These are phyloP conservation scores for Trichoderma virens DNA, from an alignment of 495 filamentous ascomycete species.

Conservation along the genomic window DNA sequence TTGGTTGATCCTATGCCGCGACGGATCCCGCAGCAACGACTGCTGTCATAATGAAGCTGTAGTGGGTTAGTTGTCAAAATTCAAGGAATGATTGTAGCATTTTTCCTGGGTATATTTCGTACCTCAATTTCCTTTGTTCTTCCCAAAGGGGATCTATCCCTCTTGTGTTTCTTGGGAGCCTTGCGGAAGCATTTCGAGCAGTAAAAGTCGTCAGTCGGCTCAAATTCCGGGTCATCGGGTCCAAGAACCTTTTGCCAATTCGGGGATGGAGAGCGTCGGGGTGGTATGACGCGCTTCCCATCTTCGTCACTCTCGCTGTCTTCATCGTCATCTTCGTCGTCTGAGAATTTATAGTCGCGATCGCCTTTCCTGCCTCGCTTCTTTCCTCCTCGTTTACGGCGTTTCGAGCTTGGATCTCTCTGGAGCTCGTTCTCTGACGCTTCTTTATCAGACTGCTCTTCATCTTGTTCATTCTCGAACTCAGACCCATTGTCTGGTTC, in stretches of 20 bases:
- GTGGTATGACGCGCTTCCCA: not conserved
- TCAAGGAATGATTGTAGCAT: not conserved
- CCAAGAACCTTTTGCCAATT: not conserved
- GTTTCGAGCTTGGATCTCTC: not conserved
- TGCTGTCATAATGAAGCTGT: not conserved
- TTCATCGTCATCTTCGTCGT: not conserved
- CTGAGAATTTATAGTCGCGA: not conserved
- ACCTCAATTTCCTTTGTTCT: not conserved
- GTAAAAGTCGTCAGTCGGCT: not conserved
- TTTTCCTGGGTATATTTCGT: not conserved
- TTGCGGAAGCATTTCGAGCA: conserved; percentile 2
- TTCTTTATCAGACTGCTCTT: not conserved
- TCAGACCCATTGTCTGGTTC: not conserved
- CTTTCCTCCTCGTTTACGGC: not conserved
- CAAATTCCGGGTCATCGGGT: not conserved
- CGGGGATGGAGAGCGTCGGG: not conserved
- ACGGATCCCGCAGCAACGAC: not conserved
- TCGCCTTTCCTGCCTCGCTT: not conserved
- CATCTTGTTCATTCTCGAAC: not conserved
- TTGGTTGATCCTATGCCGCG: not conserved
- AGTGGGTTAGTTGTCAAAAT: not conserved
- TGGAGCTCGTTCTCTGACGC: not conserved
- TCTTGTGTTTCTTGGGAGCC: not conserved
- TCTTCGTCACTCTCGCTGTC: not conserved
- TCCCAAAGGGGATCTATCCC: not conserved